Evolutionary conservation across 208 protist species (phyloP).

Genomic region (Lotmaria passim): DNA sequence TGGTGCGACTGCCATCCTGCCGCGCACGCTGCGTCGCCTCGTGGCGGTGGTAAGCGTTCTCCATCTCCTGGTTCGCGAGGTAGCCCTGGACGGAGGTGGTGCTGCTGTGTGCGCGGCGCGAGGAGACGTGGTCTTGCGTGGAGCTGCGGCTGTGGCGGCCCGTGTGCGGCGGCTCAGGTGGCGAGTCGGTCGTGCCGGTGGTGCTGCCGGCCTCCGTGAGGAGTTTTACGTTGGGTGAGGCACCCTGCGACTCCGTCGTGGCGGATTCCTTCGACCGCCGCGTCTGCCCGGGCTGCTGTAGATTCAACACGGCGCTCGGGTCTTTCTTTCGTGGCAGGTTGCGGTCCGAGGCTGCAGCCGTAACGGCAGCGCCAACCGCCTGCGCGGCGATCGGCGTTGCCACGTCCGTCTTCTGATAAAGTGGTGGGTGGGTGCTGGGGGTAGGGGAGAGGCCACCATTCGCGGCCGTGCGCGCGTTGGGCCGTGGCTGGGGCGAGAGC

Average conservation of each 20-base stretch:
- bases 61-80: constrained; percentile 4
- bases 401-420: constrained; percentile 9
- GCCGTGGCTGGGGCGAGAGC: background rate
- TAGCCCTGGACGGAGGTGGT: constrained; percentile 2
- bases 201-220: constrained; percentile 15
- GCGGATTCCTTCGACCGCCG: constrained; percentile 17
- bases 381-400: constrained; percentile 11
- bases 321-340: background rate
- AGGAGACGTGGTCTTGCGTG: background rate
- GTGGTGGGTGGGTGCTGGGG: constrained; percentile 18
- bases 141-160: constrained; percentile 13
- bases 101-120: background rate
- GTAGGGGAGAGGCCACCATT: background rate
- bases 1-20: background rate
- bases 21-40: background rate
- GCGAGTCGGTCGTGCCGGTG: constrained; percentile 4
- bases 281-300: background rate
- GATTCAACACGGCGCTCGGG: background rate
- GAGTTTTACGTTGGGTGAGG: constrained; percentile 11
- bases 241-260: background rate
- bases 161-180: constrained; percentile 16
- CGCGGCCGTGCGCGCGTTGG: background rate
- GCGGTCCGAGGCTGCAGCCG: background rate
- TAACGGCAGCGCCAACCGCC: background rate
- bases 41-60: constrained; percentile 14